phyloP scores from a whole-genome alignment of 179 eudicot species.

The Silene coronaria region DNA sequence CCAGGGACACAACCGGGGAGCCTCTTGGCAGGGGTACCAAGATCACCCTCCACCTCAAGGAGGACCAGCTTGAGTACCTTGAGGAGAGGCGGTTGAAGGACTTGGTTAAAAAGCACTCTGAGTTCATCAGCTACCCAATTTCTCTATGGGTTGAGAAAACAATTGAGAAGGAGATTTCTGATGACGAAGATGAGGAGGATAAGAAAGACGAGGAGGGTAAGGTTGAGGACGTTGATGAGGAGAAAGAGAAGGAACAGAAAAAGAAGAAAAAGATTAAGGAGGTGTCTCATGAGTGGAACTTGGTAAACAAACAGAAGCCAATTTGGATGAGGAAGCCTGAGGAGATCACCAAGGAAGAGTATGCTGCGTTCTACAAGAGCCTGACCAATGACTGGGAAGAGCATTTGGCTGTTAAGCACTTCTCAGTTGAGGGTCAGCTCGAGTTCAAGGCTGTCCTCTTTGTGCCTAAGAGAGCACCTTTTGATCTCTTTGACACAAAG shows the following conservation, averaged over 20 bases:
- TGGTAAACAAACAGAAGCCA: conserved; percentile 13
- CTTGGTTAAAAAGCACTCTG: conserved; percentile 29
- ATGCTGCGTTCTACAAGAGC: conserved; percentile 30
- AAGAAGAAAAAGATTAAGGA: conserved; percentile 1
- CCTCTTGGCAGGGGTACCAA: conserved; percentile 59
- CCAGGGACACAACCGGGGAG: conserved; percentile 55
- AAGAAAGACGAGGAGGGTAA: conserved; percentile 44
- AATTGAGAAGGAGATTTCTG: conserved; percentile 82
- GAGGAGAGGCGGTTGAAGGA: conserved; percentile 76
- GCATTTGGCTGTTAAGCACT: conserved; percentile 22
- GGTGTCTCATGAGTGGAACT: not conserved
- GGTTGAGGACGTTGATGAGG: not conserved
- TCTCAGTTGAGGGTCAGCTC: conserved; percentile 5
- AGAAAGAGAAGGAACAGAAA: not conserved
- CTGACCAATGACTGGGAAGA: conserved; percentile 27
- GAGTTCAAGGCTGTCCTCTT: conserved; percentile 10
- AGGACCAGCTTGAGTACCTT: conserved; percentile 68
- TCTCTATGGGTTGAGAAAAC: conserved; percentile 81
- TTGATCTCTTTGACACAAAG: not conserved
- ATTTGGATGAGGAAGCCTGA: conserved; percentile 31
- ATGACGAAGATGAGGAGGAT: conserved; percentile 75
- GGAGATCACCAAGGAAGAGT: conserved; percentile 27
- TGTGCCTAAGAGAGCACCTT: not conserved
- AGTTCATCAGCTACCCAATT: conserved; percentile 80
- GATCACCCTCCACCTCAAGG: conserved; percentile 51